Conservation (phyloP, 176 grass and related monocot species). For the Dendrocalamus sinicus region DNA sequence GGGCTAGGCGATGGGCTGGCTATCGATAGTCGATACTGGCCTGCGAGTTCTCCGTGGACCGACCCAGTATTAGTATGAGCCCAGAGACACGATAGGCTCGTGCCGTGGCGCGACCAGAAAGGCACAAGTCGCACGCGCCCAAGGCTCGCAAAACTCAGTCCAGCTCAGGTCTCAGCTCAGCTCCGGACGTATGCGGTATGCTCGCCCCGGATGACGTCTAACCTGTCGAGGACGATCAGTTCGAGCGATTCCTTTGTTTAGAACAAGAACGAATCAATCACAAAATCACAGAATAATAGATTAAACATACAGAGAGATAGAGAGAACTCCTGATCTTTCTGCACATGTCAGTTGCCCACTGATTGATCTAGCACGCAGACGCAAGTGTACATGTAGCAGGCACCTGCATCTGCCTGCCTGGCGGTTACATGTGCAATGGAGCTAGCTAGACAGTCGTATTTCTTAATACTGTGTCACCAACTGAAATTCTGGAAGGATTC, state of each 20-base stretch:
- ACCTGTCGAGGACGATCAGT: no score
- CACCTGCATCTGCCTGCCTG: background rate
- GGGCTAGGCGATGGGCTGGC: background rate
- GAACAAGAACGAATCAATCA: no score
- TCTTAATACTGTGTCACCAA: background rate
- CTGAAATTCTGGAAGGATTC: constrained; percentile 7
- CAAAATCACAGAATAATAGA: no score
- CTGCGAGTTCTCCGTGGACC: no score
- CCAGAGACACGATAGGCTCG: background rate
- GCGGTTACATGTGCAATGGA: background rate
- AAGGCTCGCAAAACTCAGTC: background rate
- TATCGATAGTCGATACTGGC: background rate
- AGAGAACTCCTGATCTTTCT: no score
- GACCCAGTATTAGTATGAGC: background rate
- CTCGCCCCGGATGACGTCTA: background rate
- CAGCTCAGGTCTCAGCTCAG: no score
- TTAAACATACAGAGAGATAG: no score
- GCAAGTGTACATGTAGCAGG: background rate
- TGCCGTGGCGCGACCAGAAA: background rate
- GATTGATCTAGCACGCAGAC: background rate
- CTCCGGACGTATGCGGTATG: background rate
- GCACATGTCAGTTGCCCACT: background rate
- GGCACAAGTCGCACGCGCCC: background rate
- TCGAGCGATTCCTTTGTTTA: no score
- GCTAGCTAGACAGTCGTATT: constrained; percentile 11